A percentile compares a stretch with the other conserved stretches of the same genome.
Conservation (phyloP, 371 early-diverging fungal genomes). For the Batkoa obscura region DNA sequence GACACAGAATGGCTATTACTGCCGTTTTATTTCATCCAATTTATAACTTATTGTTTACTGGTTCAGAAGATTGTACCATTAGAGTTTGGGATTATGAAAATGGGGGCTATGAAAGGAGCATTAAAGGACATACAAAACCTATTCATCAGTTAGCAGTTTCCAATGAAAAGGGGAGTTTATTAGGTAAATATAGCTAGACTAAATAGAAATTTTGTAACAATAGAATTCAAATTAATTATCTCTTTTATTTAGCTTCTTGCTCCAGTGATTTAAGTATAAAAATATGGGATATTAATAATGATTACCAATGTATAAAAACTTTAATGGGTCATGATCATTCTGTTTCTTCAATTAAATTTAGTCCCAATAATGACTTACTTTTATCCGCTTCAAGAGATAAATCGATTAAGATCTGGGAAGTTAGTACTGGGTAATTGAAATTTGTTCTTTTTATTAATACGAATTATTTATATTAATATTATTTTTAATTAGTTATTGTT, state of each 20-base stretch:
- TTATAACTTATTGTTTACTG: conserved; percentile 61
- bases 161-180: conserved; percentile 54
- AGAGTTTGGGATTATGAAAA: conserved; percentile 83
- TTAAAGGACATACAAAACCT: conserved; percentile 86
- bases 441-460: no score
- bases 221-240: no score
- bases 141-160: conserved; percentile 67
- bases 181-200: conserved; percentile 20
- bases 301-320: conserved; percentile 69
- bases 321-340: conserved; percentile 82
- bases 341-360: conserved; percentile 57
- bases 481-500: conserved; percentile 37
- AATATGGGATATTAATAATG: conserved; percentile 70
- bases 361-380: conserved; percentile 54
- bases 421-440: conserved; percentile 40
- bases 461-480: no score
- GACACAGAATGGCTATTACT: conserved; percentile 68
- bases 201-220: not conserved
- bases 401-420: conserved; percentile 79
- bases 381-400: conserved; percentile 74
- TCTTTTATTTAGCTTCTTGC: conserved; percentile 42
- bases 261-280: conserved; percentile 79
- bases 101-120: conserved; percentile 70
- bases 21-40: conserved; percentile 75
- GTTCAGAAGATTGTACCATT: conserved; percentile 78